Conservation (phyloP, 176 grass and related monocot genomes). For the Pharus latifolius region DNA sequence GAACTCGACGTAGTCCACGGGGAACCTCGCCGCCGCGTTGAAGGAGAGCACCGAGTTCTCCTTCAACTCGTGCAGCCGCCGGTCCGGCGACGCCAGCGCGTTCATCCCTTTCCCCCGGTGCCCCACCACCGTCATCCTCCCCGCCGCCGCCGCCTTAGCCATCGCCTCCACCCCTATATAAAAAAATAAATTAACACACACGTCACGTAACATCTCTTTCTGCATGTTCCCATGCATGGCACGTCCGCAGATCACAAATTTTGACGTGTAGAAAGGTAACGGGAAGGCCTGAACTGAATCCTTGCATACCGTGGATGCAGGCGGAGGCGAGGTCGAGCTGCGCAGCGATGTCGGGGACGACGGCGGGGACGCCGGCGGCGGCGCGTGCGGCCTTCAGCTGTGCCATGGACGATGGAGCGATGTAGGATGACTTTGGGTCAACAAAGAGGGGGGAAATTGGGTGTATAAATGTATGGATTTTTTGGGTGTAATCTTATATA, state of each 20-base stretch:
- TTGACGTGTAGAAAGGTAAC: not conserved
- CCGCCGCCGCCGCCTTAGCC: not conserved
- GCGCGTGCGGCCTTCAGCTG: conserved; percentile 47
- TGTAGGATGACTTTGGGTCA: not conserved
- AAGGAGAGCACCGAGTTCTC: conserved; percentile 77
- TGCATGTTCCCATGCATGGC: not conserved
- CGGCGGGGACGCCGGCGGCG: conserved; percentile 33
- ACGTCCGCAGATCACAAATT: too few relatives aligned
- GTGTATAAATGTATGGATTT: too few relatives aligned
- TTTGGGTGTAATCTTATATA: too few relatives aligned
- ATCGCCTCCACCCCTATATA: not conserved
- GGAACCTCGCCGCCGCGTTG: conserved; percentile 45
- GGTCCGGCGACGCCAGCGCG: conserved; percentile 43
- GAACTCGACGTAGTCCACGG: conserved; percentile 74
- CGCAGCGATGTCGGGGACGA: conserved; percentile 23
- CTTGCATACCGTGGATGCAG: not conserved
- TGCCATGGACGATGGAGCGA: conserved; percentile 5
- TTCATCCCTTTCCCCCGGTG: conserved; percentile 94
- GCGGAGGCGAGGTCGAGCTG: conserved; percentile 23
- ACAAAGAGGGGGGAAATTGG: not conserved
- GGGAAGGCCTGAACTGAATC: too few relatives aligned
- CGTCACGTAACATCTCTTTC: not conserved
- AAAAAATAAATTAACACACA: not conserved
- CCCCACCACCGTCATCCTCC: conserved; percentile 26
- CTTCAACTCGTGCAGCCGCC: conserved; percentile 38